Base-by-base conservation (phyloP, 1,139 yeast genomes). In the Saccharomyces hybrid region DNA sequence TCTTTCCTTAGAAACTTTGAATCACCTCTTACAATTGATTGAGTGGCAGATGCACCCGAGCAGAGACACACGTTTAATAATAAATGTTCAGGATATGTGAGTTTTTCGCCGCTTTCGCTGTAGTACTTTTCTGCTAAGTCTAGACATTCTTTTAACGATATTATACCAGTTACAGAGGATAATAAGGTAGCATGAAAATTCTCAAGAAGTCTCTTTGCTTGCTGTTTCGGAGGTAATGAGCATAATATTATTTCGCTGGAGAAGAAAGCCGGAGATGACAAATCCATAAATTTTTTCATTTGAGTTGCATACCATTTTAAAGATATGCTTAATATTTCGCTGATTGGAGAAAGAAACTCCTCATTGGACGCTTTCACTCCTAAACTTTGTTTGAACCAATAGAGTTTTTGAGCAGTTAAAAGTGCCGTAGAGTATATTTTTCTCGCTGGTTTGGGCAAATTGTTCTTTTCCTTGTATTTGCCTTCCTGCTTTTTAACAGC, bases 281-380 rank as follows among this genome's bases (percentile, higher is more conserved):
- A 61, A 51, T 63, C 66, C 16, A 62, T 58, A 31, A 61, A 32
- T 29, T 60, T 59, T 49, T 63, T 65, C 28, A 58, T 56, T 51
- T 63, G 61, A n/a, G 62, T 53, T 13, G 64, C 51, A 47, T 63
- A 60, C 67, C 67, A 66, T 54, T 63, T 65, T 34, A 63, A 54
- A 5, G 62, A 57, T 1, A 56, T 54, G 2, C 58, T 54, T 16
- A 62, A 47, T 3, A 64, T 54, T 16, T 59, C 54, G 41, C 53
- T 57, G 3, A 66, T 46, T 2, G 70, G 70, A 3, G 50, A 46
- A 16, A 60, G 49, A 19, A 60, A 57, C 46, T 53, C 52, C 7
- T 47, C 52, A 28, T 54, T 48, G 3, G 59, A 47, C 38, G 51
- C 50, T 3, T 55, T 48, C 14, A 57, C 54, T 2, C 54, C 53